phyloP scores from a whole-genome alignment of 805 yeast species.

The Candida succiphila region DNA sequence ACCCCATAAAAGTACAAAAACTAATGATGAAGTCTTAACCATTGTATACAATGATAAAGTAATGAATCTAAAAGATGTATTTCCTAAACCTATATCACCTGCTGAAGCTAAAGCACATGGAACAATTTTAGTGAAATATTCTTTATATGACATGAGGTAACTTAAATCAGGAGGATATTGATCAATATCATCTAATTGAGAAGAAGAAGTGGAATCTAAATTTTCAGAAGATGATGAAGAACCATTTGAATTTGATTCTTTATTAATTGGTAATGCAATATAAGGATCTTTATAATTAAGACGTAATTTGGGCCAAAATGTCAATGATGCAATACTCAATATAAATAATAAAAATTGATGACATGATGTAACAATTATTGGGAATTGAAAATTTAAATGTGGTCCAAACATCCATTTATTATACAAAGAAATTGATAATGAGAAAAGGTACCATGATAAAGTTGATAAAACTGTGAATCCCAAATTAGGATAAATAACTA shows the following conservation, averaged over 20 bases:
- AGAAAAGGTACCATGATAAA: conserved; percentile 53
- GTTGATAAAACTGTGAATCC: conserved; percentile 19
- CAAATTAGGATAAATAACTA: conserved; percentile 16
- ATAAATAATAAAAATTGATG: conserved; percentile 69
- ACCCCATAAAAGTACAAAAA: conserved; percentile 86
- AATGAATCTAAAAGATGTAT: conserved; percentile 69
- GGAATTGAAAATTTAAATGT: conserved; percentile 71
- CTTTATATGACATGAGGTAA: conserved; percentile 21
- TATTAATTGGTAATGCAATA: neutral
- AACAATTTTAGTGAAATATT: conserved; percentile 44
- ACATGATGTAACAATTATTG: conserved; percentile 72
- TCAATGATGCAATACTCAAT: conserved; percentile 38
- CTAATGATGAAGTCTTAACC: conserved; percentile 81
- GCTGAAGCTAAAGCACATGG: conserved; percentile 87
- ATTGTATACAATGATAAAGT: conserved; percentile 83
- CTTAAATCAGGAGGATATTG: conserved; percentile 2
- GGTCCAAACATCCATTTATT: conserved; percentile 97
- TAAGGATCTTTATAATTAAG: conserved; percentile 18
- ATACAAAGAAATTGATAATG: conserved; percentile 64
- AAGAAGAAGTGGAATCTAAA: conserved; percentile 2
- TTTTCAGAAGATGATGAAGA: neutral
- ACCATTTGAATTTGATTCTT: conserved; percentile 3
- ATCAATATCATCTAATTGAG: conserved; percentile 3
- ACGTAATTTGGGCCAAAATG: conserved; percentile 37
- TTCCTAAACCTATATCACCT: conserved; percentile 91